phyloP scores from a whole-genome alignment of 1,284 basidiomycete species.

The Grifola frondosa region DNA sequence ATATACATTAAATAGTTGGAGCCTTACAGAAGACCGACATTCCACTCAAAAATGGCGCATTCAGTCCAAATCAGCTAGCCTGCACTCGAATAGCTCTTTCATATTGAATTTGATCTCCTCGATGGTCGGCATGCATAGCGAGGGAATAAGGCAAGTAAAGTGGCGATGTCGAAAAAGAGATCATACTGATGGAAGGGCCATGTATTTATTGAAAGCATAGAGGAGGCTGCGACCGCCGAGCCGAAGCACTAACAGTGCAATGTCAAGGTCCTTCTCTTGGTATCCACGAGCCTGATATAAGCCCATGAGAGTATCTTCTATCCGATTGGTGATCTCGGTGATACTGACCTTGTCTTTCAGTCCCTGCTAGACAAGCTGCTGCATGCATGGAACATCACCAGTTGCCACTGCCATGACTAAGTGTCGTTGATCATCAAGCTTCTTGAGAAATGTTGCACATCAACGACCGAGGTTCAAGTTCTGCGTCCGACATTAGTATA shows the following conservation, averaged over 20 bases:
- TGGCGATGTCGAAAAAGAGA: constrained; percentile 6
- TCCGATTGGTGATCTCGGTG: not conserved
- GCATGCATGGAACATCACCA: constrained; percentile 10
- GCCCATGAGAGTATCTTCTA: constrained; percentile 6
- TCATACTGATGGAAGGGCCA: constrained; percentile 18
- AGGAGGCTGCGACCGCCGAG: constrained; percentile 21
- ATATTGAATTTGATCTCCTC: constrained; percentile 19
- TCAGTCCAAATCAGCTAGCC: not conserved
- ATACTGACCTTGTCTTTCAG: constrained; percentile 10
- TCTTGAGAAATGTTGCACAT: not conserved
- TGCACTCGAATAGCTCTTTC: constrained; percentile 2
- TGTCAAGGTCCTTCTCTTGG: constrained; percentile 12
- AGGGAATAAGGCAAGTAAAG: constrained; percentile 18
- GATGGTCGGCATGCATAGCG: constrained; percentile 6
- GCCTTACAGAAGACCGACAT: no score
- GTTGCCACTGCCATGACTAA: constrained; percentile 12
- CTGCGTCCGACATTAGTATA: no score
- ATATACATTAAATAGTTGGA: no score
- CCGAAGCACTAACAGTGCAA: constrained; percentile 12
- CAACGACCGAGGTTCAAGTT: constrained; percentile 3
- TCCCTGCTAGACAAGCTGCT: constrained; percentile 13
- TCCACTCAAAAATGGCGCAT: not conserved
- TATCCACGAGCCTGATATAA: constrained; percentile 15
- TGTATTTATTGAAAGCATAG: constrained; percentile 20
- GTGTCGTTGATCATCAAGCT: constrained; percentile 7